Evolutionary conservation across 805 yeast genomes (phyloP).

Genomic region (Teunomyces panamensis): DNA sequence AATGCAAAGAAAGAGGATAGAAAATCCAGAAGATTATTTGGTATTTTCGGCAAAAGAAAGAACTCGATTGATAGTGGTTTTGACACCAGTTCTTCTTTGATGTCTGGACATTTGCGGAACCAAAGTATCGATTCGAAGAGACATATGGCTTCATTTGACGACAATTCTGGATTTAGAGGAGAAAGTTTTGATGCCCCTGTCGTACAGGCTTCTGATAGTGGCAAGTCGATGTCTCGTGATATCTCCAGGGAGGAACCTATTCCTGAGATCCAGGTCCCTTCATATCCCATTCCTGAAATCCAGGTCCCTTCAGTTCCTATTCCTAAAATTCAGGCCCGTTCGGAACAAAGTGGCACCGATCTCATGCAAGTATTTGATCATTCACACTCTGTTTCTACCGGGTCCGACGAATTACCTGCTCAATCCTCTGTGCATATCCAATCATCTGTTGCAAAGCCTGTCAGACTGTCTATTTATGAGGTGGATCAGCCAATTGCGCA

Average conservation of each 20-base stretch:
- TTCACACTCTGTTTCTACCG: not conserved
- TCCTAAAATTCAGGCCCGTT: not conserved
- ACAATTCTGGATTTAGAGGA: not conserved
- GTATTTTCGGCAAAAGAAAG: conserved; percentile 7
- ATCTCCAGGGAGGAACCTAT: not conserved
- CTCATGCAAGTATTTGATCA: not conserved
- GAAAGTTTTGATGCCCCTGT: not conserved
- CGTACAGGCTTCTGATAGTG: not conserved
- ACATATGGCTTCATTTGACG: not conserved
- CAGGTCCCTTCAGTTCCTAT: too few relatives aligned
- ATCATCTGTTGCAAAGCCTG: not conserved
- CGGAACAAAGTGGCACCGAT: not conserved
- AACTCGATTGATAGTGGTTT: not conserved
- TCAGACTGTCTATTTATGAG: not conserved
- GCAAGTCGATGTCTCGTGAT: not conserved
- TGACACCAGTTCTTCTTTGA: conserved; percentile 1
- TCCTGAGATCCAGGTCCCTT: not conserved
- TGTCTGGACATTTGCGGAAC: not conserved
- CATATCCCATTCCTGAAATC: not conserved
- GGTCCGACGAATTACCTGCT: not conserved
- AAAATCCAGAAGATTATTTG: conserved; percentile 1
- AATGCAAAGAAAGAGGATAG: conserved; percentile 2
- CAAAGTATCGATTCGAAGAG: conserved; percentile 1
- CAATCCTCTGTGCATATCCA: not conserved
- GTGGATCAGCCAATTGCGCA: not conserved